Base-by-base conservation (phyloP, 345 rosid species). In the Salix caprea region DNA sequence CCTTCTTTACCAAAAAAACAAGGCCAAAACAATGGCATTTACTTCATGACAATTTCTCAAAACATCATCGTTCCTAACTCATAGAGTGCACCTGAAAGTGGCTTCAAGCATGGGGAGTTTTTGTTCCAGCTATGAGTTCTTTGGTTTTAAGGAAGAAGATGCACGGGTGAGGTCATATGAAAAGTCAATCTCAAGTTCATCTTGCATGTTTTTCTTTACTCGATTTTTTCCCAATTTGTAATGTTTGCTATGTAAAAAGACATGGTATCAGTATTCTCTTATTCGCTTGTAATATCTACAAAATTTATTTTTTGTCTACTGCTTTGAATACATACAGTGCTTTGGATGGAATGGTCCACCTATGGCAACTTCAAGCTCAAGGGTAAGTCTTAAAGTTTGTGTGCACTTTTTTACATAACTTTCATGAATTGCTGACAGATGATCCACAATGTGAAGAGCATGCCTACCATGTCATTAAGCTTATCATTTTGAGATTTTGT, bases 311-410 rank as follows among this genome's bases (percentile, higher is more conserved):
- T 30, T 4, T 34, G 8, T 44, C n/a, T 21, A 21, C 15, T 67
- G 44, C 30, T 78, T 66, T 56, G 77, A 67, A 77, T 21, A 23
- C 42, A 15, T 77, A 11, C 83, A 85, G 88, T 76, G 83, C 88
- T 74, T 77, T 85, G 83, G 88, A 85, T 76, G 86, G 86, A 40
- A 24, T 78, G 42, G 65, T 85, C 68, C 81, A 85, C 78, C 83
- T 85, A 36, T 83, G 88, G 88, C 81, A 85, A 79, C 69, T 85
- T 77, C 84, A 81, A 65, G 69, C 76, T 18, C 74, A 73, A 36
- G 84, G 86, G 88, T 83, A 65, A 76, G 74, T 69, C 50, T 39
- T 34, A 58, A 24, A 71, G 18, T 64, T 44, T n/a, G 52, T 30
- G 44, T 65, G 36, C 46, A 74, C 3, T 21, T 64, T 12, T 18